Base-by-base conservation (phyloP, 495 filamentous ascomycete genomes). In the Neurospora sp. region DNA sequence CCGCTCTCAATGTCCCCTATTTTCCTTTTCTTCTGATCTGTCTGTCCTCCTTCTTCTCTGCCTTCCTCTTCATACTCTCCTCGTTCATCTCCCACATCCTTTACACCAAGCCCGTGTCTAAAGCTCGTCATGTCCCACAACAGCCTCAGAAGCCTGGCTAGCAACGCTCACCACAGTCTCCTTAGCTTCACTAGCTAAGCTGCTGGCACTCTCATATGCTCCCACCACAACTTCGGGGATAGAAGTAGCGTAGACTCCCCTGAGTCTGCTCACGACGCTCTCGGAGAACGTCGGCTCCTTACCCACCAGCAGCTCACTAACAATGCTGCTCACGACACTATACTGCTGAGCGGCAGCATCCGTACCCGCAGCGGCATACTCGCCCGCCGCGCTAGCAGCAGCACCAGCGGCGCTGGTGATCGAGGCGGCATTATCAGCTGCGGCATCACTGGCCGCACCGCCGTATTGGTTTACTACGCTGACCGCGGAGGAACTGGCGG, bases 241-340 rank as follows among this genome's bases (percentile, higher is more conserved):
- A 2, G 79, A 80, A 0, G 80, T 81, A 0, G 79, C 78, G 66
- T 90, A 89, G 0, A 90, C 92, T 3, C 88, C 88, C 39, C 85
- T 86, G 7, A 97, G 86, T 28, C 91, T 87, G 71, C 84, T 89
- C 83, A 94, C 87, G 0, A 94, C 91, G 72, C 90, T 92, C 75
- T 97, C 93, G 0, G 92, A 93, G 77, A 93, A 97, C 17, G 90
- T 87, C 6, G 93, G 91, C 79, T 97, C 92, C 80, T 90, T 92
- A 34, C 92, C 94, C 66, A 83, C 78, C 36, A 97, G 83, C 4
- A 97, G 83, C 76, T 97, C 93, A 15, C 90, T 91, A 17, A 97
- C 86, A 2, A 97, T 84, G 28, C 84, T 88, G 77, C 90, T 88
- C 3, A 96, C 84, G n/a, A 87, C 90, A 10, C 88, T 86, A 74